Conservation (phyloP, 495 filamentous ascomycete genomes). For the Endocarpon pusillum region DNA sequence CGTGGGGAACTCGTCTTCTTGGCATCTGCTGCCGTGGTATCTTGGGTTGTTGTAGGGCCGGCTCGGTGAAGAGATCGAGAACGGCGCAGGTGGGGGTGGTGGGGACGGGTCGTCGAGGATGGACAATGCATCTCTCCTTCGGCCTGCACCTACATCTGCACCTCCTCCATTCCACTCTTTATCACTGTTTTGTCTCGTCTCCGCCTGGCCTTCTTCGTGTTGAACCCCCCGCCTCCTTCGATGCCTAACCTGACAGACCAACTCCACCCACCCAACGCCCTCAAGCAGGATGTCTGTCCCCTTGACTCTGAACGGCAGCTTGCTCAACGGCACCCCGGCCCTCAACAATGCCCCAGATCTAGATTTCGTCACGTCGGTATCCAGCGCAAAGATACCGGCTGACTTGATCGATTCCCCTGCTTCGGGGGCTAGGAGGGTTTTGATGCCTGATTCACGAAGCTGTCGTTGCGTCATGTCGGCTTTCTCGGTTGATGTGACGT, state of each 20-base stretch:
- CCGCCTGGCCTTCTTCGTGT: no score
- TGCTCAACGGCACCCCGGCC: conserved; percentile 14
- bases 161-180: neutral
- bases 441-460: conserved; percentile 32
- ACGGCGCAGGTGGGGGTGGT: no score
- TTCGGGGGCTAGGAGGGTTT: conserved; percentile 30
- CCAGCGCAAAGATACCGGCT: conserved; percentile 58
- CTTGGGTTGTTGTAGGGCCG: no score
- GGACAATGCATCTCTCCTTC: no score
- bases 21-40: no score
- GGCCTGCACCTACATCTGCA: no score
- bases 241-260: conserved; percentile 58
- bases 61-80: no score
- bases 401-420: conserved; percentile 23
- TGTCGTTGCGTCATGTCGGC: conserved; percentile 48
- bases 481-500: conserved; percentile 64
- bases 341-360: conserved; percentile 19
- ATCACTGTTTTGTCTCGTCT: no score
- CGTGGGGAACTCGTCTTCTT: conserved; percentile 17
- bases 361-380: conserved; percentile 61
- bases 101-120: no score
- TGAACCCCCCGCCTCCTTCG: conserved; percentile 22
- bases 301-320: conserved; percentile 61
- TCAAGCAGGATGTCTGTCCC: conserved; percentile 76
- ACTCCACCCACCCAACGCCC: conserved; percentile 83